Percentiles rank a stretch among this genome's conserved stretches.
phyloP scores from a whole-genome alignment of 1,139 yeast species.

The Yamadazyma dendronema region DNA sequence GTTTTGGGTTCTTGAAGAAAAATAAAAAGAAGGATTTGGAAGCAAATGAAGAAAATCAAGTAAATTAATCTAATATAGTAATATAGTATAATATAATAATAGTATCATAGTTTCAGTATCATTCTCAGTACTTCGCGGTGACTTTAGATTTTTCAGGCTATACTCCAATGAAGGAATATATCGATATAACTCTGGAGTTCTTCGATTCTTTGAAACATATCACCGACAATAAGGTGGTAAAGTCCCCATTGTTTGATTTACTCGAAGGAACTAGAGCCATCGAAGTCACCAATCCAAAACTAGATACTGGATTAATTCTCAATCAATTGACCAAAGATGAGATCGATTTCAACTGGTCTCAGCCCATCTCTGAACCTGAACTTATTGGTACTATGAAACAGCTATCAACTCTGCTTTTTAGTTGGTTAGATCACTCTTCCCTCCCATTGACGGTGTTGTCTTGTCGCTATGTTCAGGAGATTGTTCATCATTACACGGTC shows the following conservation, averaged over 20 bases:
- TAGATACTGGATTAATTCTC: conserved; percentile 60
- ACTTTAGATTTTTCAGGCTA: too few relatives aligned
- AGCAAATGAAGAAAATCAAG: conserved; percentile 12
- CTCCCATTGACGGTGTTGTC: conserved; percentile 63
- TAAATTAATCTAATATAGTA: background rate
- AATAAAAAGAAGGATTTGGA: conserved; percentile 30
- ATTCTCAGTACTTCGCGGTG: too few relatives aligned
- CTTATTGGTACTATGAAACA: conserved; percentile 49
- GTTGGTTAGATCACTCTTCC: conserved; percentile 64
- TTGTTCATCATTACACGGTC: conserved; percentile 41
- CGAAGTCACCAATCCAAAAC: conserved; percentile 57
- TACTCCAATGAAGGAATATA: too few relatives aligned
- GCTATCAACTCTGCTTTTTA: conserved; percentile 43
- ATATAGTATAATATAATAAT: background rate
- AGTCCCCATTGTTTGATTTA: conserved; percentile 53
- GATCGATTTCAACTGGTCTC: conserved; percentile 31
- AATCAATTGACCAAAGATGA: conserved; percentile 37
- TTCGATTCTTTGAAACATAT: conserved; percentile 30
- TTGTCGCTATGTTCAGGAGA: conserved; percentile 59
- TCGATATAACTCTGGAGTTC: conserved; percentile 47
- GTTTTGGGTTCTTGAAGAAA: conserved; percentile 44
- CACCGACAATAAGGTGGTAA: conserved; percentile 44
- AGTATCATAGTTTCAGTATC: background rate
- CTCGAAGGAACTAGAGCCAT: conserved; percentile 76
- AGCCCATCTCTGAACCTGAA: conserved; percentile 30